Conservation (phyloP, 129 eudicot genomes). For the Pulicaria dysenterica region DNA sequence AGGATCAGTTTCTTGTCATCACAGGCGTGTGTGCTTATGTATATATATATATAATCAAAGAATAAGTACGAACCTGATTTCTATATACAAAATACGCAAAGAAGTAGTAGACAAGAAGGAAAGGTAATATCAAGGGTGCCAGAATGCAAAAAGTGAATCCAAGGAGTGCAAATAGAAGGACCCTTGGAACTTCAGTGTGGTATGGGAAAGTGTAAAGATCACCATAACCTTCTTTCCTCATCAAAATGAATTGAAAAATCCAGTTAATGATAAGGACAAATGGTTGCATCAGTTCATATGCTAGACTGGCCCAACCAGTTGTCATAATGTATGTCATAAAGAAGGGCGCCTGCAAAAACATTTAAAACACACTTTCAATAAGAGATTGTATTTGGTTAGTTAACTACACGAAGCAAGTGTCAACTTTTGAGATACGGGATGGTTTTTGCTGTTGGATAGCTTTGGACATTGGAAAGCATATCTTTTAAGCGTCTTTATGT, state of each 20-base stretch:
- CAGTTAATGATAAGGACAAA: constrained; percentile 65
- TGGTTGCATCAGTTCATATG: constrained; percentile 80
- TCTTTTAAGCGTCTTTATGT: no score
- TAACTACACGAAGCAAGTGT: background rate
- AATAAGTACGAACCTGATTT: constrained; percentile 59
- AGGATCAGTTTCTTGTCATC: background rate
- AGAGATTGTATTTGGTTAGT: background rate
- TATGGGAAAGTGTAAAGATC: constrained; percentile 76
- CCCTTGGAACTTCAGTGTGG: constrained; percentile 90
- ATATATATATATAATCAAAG: background rate
- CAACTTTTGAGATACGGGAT: no score
- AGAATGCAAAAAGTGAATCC: constrained; percentile 70
- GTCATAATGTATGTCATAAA: constrained; percentile 89
- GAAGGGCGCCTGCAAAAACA: constrained; percentile 72
- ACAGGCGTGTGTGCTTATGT: background rate
- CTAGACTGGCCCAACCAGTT: constrained; percentile 95
- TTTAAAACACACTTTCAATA: background rate
- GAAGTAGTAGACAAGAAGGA: constrained; percentile 78
- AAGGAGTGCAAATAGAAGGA: constrained; percentile 78
- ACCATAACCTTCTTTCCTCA: constrained; percentile 53
- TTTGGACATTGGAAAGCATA: no score
- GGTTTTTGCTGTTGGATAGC: no score
- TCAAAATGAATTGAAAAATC: constrained; percentile 49
- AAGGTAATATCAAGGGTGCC: constrained; percentile 87
- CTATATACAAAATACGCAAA: constrained; percentile 87